A percentile compares a stretch with the other conserved stretches of the same genome.
These are phyloP conservation scores for Scenedesmus sp. DNA, from an alignment of 163 green algal species.

Conservation along the genomic window DNA sequence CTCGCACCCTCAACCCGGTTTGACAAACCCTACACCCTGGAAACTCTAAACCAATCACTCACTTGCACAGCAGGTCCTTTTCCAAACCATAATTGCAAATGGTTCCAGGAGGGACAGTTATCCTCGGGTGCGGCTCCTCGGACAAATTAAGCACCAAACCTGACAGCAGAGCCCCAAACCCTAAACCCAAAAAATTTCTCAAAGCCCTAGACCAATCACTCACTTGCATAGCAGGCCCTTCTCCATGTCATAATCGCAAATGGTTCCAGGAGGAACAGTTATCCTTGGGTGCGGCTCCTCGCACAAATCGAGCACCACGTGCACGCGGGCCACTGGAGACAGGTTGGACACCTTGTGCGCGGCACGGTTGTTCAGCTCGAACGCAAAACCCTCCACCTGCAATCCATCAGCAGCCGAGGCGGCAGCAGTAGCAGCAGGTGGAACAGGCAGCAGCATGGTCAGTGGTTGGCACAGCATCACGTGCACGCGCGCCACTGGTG, in stretches of 20 bases:
- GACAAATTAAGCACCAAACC: not conserved
- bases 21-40: too few species aligned
- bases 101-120: slow-evolving; percentile 10
- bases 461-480: slow-evolving; percentile 26
- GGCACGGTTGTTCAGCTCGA: slow-evolving; percentile 85
- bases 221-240: slow-evolving; percentile 48
- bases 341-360: slow-evolving; percentile 63
- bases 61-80: slow-evolving; percentile 42
- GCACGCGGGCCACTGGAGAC: slow-evolving; percentile 60
- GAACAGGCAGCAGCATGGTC: not conserved
- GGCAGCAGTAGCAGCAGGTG: not conserved
- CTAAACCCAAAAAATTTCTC: not conserved
- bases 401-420: slow-evolving; percentile 3
- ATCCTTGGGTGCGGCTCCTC: slow-evolving; percentile 57
- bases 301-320: slow-evolving; percentile 77
- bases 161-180: not conserved
- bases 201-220: not conserved
- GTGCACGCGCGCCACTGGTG: slow-evolving; percentile 65
- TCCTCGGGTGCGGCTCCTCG: not conserved
- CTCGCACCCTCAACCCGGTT: not conserved
- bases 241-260: slow-evolving; percentile 51
- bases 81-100: slow-evolving; percentile 48
- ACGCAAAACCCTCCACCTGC: slow-evolving; percentile 69
- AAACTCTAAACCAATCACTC: not conserved
- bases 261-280: slow-evolving; percentile 8